Evolutionary conservation across 352 stramenopile genomes (phyloP), one percentile per base, ranked within the genome.

Genomic region (Halophytophthora batemanensis): DNA sequence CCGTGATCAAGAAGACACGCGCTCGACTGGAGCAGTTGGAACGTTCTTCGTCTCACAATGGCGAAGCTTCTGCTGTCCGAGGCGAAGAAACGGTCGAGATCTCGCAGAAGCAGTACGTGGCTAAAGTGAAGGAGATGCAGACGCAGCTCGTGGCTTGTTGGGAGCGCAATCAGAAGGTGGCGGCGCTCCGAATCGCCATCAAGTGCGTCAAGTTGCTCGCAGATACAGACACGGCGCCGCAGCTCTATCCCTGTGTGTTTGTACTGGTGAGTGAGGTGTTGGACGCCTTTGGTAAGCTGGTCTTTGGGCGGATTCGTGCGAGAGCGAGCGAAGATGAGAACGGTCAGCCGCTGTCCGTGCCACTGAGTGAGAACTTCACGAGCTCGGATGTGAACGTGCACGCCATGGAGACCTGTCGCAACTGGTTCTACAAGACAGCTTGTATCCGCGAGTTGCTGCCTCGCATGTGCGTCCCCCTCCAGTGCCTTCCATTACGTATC

Each of bases 371-470:
- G 8, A 56, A 74, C 41, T 97, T 95, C 47, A 87, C 73, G 11
- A 80, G 71, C 40, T 71, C 64, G 6, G 85, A 97, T 37, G 70
- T 97, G 11, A 88, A 89, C 45, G 71, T 90, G 13, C 82, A 94
- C 49, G 89, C 90, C 0, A 93, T 87, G 13, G 90, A 97, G 61
- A 97, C 85, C 19, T 96, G 85, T 19, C 85, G 88, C 13, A 97
- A 97, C 60, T 97, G 90, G 90, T 96, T 98, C 49, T 97, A 97
- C 80, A 98, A 98, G 68, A 96, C 86, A 0, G 86, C 87, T 14
- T 97, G 87, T 56, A 97, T 98, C 50, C 82, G 89, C 39, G 89
- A 97, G 50, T 77, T 98, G 18, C 62, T 97, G 31, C 90, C 90
- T 11, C 77, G 90, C 35, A 93, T 97, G 71, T 96, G 79, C 22